A percentile compares a stretch with the other conserved stretches of the same genome.
phyloP scores from a whole-genome alignment of 345 rosid species.

The Syzygium oleosum region DNA sequence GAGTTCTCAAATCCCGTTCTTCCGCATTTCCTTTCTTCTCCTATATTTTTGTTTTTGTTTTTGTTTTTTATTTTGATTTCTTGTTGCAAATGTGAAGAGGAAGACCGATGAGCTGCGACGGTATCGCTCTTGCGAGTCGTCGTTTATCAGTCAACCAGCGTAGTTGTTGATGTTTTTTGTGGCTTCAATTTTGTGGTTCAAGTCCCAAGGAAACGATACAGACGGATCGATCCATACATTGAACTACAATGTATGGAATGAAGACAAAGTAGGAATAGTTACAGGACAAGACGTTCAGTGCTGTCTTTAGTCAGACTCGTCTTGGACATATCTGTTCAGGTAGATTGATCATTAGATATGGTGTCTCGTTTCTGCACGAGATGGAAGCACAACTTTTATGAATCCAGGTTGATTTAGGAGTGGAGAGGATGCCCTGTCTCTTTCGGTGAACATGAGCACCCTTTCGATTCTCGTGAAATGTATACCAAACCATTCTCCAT shows the following conservation, averaged over 20 bases:
- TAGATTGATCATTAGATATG: not conserved
- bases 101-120: not conserved
- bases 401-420: not conserved
- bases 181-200: not conserved
- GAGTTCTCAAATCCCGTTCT: not conserved
- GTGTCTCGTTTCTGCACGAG: not conserved
- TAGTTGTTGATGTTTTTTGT: not conserved
- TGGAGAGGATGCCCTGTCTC: not conserved
- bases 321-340: not conserved
- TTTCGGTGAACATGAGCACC: not conserved
- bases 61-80: fast-evolving
- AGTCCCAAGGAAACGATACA: not conserved
- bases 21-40: not conserved
- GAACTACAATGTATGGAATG: not conserved
- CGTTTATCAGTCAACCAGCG: not conserved
- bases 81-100: not conserved
- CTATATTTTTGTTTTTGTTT: no score
- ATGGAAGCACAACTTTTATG: not conserved
- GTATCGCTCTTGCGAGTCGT: not conserved
- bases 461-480: not conserved
- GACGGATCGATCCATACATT: not conserved
- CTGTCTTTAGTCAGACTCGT: not conserved
- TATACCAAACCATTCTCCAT: not conserved
- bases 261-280: not conserved
- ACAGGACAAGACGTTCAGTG: not conserved